These are phyloP conservation scores for Camellia oleifera DNA, from an alignment of 179 eudicot species.

Conservation along the genomic window DNA sequence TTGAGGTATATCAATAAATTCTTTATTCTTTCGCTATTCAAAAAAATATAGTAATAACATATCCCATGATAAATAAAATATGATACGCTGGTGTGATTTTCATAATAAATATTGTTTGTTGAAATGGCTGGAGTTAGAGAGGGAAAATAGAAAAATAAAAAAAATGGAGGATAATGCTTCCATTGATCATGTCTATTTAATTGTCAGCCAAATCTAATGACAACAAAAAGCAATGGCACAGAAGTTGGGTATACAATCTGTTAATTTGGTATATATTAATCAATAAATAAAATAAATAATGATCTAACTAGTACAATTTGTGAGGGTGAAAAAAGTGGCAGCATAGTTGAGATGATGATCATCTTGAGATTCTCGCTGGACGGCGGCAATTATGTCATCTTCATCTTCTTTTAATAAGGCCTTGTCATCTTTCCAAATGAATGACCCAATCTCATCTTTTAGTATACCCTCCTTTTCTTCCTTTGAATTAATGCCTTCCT, in stretches of 20 bases:
- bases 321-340: not conserved
- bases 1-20: too few relatives aligned
- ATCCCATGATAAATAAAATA: too few relatives aligned
- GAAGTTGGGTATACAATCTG: not conserved
- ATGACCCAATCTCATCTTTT: conserved; percentile 8
- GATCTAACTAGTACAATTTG: not conserved
- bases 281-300: too few relatives aligned
- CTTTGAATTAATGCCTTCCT: conserved; percentile 11
- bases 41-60: too few relatives aligned
- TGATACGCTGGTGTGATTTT: too few relatives aligned
- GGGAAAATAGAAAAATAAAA: not conserved
- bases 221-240: not conserved
- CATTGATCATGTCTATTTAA: not conserved
- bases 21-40: too few relatives aligned
- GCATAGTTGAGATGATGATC: conserved; percentile 7
- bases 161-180: not conserved
- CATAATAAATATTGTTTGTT: too few relatives aligned
- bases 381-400: not conserved
- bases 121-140: too few relatives aligned
- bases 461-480: not conserved
- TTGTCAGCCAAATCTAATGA: not conserved
- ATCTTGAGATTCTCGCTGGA: conserved; percentile 4
- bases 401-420: not conserved
- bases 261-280: too few relatives aligned
- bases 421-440: conserved; percentile 10